Evolutionary conservation across 2,329 filamentous ascomycete species (phyloP).

Genomic region (Stachybotrys echinatus): DNA sequence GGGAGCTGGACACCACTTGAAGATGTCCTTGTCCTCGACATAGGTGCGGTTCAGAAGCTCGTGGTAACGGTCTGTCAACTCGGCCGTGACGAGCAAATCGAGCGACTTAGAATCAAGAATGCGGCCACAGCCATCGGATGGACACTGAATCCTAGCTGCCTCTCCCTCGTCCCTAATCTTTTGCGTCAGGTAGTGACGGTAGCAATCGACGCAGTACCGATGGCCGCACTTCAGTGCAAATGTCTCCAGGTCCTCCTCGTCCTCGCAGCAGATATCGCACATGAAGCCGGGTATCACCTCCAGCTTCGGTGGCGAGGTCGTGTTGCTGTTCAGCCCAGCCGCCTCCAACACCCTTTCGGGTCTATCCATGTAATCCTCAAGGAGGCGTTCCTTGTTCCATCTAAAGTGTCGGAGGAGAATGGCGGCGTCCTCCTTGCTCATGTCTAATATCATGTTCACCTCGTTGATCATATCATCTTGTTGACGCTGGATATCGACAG

Average conservation of each 20-base stretch:
- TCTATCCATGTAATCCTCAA: slow-evolving; percentile 94
- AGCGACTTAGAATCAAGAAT: slow-evolving; percentile 90
- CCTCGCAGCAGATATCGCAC: slow-evolving; percentile 96
- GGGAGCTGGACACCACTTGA: slow-evolving; percentile 98
- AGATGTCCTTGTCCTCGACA: slow-evolving; percentile 90
- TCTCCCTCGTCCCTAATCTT: slow-evolving; percentile 97
- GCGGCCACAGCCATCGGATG: slow-evolving; percentile 77
- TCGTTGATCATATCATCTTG: slow-evolving; percentile 85
- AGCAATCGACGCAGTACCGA: slow-evolving; percentile 89
- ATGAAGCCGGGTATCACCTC: slow-evolving; percentile 70
- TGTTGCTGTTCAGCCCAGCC: slow-evolving; percentile 69
- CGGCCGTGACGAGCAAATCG: slow-evolving; percentile 62
- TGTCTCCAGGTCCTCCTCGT: slow-evolving; percentile 68
- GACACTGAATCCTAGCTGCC: slow-evolving; percentile 90
- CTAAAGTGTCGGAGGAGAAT: slow-evolving; percentile 84
- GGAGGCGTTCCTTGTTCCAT: slow-evolving; percentile 94
- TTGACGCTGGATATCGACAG: slow-evolving; percentile 74
- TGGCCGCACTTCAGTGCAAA: slow-evolving; percentile 96
- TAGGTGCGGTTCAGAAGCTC: slow-evolving; percentile 88
- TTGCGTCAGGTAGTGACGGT: slow-evolving; percentile 81
- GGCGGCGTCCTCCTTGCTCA: slow-evolving; percentile 82
- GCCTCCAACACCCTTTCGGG: slow-evolving; percentile 74
- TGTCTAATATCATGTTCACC: slow-evolving; percentile 84
- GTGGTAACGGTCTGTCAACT: slow-evolving; percentile 63
- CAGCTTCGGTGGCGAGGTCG: slow-evolving; percentile 59